These are phyloP conservation scores for Agrocybe pediades DNA, from an alignment of 768 basidiomycete genomes.

Conservation along the genomic window DNA sequence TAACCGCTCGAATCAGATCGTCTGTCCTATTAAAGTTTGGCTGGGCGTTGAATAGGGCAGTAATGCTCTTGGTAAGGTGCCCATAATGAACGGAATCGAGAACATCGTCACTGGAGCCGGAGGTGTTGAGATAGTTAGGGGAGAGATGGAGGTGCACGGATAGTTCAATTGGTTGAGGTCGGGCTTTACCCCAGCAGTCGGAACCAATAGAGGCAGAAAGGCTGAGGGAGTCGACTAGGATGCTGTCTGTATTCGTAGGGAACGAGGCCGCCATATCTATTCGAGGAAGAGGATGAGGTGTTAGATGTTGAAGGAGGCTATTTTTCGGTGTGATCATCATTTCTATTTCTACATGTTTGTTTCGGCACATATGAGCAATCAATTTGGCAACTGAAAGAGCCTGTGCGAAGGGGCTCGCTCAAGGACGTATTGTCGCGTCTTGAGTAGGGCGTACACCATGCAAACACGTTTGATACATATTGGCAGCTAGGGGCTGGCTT, in stretches of 20 bases:
- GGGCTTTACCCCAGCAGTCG: slow-evolving; percentile 52
- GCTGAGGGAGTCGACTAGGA: slow-evolving; percentile 44
- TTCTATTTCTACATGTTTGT: too few species aligned
- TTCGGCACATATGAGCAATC: too few species aligned
- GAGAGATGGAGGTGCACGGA: slow-evolving; percentile 49
- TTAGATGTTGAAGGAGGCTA: too few species aligned
- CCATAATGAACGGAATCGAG: slow-evolving; percentile 67
- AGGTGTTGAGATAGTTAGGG: slow-evolving; percentile 40
- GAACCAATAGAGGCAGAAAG: slow-evolving; percentile 44
- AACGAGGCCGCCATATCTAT: neutral
- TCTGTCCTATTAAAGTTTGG: slow-evolving; percentile 27
- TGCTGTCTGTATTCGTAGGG: slow-evolving; percentile 34
- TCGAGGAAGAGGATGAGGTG: neutral
- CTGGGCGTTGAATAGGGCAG: slow-evolving; percentile 30
- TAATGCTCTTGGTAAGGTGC: slow-evolving; percentile 52
- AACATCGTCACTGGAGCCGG: slow-evolving; percentile 54
- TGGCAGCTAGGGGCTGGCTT: too few species aligned
- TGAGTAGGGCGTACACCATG: too few species aligned
- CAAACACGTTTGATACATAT: too few species aligned
- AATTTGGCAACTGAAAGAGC: too few species aligned
- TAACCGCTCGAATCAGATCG: slow-evolving; percentile 36
- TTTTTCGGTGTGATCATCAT: too few species aligned
- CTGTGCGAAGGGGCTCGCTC: too few species aligned
- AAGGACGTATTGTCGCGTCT: too few species aligned
- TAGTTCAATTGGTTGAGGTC: slow-evolving; percentile 54